Percentiles rank a stretch among this genome's conserved stretches.
These are phyloP conservation scores for Schoenoplectus triqueter DNA, from an alignment of 202 grass and related monocot genomes.

Conservation along the genomic window DNA sequence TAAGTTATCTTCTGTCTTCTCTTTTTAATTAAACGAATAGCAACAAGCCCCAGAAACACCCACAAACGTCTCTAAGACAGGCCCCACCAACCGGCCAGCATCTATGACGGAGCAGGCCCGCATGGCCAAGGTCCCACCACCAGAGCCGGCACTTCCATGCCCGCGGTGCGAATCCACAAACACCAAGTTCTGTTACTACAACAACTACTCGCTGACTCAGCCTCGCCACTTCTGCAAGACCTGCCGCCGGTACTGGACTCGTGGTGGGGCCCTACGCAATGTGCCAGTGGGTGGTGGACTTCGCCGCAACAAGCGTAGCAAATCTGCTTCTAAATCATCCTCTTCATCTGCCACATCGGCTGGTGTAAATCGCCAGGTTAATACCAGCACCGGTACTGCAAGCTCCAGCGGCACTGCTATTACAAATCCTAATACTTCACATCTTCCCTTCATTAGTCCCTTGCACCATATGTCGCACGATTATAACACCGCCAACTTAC, in stretches of 20 bases:
- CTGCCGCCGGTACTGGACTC: conserved; percentile 89
- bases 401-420: conserved; percentile 58
- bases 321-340: conserved; percentile 68
- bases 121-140: conserved; percentile 69
- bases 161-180: conserved; percentile 87
- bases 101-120: conserved; percentile 80
- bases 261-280: conserved; percentile 83
- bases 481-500: conserved; percentile 21
- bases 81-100: conserved; percentile 33
- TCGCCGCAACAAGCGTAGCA: conserved; percentile 79
- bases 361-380: conserved; percentile 35
- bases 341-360: conserved; percentile 45
- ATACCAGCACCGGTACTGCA: conserved; percentile 35
- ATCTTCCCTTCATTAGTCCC: conserved; percentile 45
- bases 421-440: conserved; percentile 51
- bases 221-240: conserved; percentile 94
- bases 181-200: conserved; percentile 98
- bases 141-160: conserved; percentile 73
- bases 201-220: conserved; percentile 94
- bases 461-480: conserved; percentile 40
- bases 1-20: conserved; percentile 24
- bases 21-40: conserved; percentile 45
- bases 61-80: conserved; percentile 37
- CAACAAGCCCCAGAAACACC: conserved; percentile 69
- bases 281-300: conserved; percentile 85